These are phyloP conservation scores for Dichotomopilus funicola DNA, from an alignment of 2,329 filamentous ascomycete genomes.

Conservation along the genomic window DNA sequence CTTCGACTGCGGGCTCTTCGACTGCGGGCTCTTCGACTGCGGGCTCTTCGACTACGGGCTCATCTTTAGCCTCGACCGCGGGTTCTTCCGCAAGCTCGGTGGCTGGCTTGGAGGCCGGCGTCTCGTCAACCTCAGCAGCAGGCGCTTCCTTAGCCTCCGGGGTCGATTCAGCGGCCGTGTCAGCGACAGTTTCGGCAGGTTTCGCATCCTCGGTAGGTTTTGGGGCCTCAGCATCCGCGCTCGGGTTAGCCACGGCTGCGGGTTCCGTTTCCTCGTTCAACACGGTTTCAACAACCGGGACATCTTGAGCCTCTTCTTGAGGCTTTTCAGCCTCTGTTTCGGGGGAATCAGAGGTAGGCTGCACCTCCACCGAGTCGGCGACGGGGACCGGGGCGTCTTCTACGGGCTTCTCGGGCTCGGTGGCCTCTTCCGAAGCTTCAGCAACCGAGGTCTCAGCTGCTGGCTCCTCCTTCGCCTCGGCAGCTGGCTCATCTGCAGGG, in stretches of 20 bases:
- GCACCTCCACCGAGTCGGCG: background rate
- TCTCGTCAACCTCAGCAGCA: constrained; percentile 1
- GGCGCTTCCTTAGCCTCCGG: constrained; percentile 3
- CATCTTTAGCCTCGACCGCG: background rate
- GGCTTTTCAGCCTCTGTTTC: background rate
- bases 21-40: background rate
- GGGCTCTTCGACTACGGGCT: background rate
- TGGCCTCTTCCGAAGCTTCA: background rate
- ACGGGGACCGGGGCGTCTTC: background rate
- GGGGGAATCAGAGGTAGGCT: background rate
- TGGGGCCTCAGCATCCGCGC: background rate
- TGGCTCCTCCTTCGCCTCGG: background rate
- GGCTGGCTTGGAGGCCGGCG: background rate
- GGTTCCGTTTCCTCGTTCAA: background rate
- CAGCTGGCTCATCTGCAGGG: background rate
- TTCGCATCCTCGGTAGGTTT: background rate
- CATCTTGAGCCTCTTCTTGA: background rate
- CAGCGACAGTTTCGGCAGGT: constrained; percentile 8
- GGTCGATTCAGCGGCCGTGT: constrained; percentile 7
- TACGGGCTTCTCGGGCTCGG: constrained; percentile 1
- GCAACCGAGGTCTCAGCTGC: background rate
- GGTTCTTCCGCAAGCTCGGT: background rate
- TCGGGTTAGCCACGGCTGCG: background rate
- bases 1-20: background rate
- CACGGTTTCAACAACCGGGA: background rate